phyloP scores from a whole-genome alignment of 2,329 filamentous ascomycete genomes.

The Fusarium domesticum region DNA sequence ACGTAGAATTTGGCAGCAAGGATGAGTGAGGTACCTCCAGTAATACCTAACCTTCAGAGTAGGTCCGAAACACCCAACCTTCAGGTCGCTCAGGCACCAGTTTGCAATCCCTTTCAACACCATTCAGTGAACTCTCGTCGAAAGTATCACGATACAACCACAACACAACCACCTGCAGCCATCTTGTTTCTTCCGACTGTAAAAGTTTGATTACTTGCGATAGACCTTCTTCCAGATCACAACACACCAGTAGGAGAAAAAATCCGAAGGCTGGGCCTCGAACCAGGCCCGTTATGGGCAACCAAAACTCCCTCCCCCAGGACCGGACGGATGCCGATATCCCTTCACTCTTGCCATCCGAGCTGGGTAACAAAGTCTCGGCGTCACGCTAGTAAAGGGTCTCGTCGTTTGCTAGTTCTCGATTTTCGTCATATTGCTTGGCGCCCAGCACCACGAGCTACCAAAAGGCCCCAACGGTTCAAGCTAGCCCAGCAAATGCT shows the following conservation, averaged over 20 bases:
- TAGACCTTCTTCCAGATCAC: slow-evolving; percentile 2
- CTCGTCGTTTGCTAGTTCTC: slow-evolving; percentile 1
- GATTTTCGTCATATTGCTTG: slow-evolving; percentile 9
- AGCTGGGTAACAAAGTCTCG: slow-evolving; percentile 12
- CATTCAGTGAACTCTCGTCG: too few relatives aligned
- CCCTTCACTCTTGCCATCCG: not conserved
- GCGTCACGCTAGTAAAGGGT: slow-evolving; percentile 12
- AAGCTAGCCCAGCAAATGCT: slow-evolving; percentile 8
- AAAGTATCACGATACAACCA: too few relatives aligned
- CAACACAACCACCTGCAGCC: too few relatives aligned
- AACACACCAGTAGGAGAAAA: slow-evolving; percentile 3
- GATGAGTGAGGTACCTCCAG: too few relatives aligned
- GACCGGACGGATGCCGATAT: slow-evolving; percentile 8
- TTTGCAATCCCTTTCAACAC: too few relatives aligned
- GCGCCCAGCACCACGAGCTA: slow-evolving; percentile 4
- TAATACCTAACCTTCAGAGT: too few relatives aligned
- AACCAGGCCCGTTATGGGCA: slow-evolving; percentile 9
- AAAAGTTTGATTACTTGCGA: too few relatives aligned
- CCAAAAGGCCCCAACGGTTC: slow-evolving; percentile 6
- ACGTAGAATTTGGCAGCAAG: not conserved
- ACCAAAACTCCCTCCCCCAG: slow-evolving; percentile 1
- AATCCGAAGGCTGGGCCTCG: slow-evolving; percentile 12
- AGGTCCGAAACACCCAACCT: too few relatives aligned
- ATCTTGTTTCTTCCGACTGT: too few relatives aligned
- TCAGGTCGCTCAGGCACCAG: too few relatives aligned